Percentiles rank a stretch among this genome's conserved stretches.
These are phyloP conservation scores for Davidsoniella virescens DNA, from an alignment of 2,329 filamentous ascomycete genomes.

Conservation along the genomic window DNA sequence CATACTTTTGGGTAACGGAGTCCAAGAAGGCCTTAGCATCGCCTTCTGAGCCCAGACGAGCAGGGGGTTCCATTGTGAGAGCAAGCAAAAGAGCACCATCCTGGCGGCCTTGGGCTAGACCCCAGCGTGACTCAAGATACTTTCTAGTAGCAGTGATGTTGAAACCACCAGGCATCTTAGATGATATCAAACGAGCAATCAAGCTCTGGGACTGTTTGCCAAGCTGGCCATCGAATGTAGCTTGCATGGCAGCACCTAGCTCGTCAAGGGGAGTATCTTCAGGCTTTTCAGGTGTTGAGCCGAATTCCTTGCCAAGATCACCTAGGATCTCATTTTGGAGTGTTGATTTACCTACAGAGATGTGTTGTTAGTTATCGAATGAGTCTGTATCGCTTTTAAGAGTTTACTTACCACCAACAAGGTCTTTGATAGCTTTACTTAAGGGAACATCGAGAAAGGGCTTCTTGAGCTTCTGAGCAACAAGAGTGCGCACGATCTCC, in stretches of 20 bases:
- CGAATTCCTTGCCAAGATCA: slow-evolving; percentile 95
- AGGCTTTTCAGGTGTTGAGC: slow-evolving; percentile 92
- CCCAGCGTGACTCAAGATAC: slow-evolving; percentile 89
- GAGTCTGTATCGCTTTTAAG: not conserved
- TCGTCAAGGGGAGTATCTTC: slow-evolving; percentile 96
- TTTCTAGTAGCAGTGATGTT: slow-evolving; percentile 94
- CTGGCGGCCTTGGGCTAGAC: slow-evolving; percentile 69
- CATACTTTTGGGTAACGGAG: slow-evolving; percentile 78
- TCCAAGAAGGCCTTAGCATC: slow-evolving; percentile 92
- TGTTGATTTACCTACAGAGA: slow-evolving; percentile 70
- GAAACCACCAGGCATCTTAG: slow-evolving; percentile 99
- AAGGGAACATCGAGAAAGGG: slow-evolving; percentile 72
- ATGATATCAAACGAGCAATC: slow-evolving; percentile 86
- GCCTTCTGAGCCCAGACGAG: slow-evolving; percentile 73
- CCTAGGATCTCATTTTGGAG: slow-evolving; percentile 97
- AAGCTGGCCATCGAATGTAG: slow-evolving; percentile 95
- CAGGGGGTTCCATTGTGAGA: slow-evolving; percentile 79
- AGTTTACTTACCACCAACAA: slow-evolving; percentile 68
- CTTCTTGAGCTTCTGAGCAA: slow-evolving; percentile 98
- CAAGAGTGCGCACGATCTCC: slow-evolving; percentile 74
- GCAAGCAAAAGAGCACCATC: slow-evolving; percentile 79
- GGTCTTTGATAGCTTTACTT: slow-evolving; percentile 94
- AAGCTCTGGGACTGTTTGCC: slow-evolving; percentile 92
- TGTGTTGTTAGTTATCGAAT: not conserved
- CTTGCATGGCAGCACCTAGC: slow-evolving; percentile 86